A percentile compares a stretch with the other conserved stretches of the same genome.
phyloP scores from a whole-genome alignment of 768 basidiomycete species.

The Boletus rex-veris region DNA sequence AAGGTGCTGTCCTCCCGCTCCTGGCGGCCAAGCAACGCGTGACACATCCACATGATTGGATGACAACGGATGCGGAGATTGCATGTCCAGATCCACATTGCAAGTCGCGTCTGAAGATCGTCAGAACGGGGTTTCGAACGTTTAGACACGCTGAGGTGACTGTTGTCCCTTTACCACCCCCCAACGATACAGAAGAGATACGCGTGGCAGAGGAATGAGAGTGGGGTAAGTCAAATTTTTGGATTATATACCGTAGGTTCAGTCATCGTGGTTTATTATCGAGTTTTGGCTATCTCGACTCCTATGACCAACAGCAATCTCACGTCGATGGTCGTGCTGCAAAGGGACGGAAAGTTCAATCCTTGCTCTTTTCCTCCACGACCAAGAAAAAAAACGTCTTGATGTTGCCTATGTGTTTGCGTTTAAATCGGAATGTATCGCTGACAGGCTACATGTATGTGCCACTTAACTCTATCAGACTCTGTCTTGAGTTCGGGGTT shows the following conservation, averaged over 20 bases:
- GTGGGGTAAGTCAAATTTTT: neutral
- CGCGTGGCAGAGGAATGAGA: neutral
- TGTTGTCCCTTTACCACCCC: constrained; percentile 35
- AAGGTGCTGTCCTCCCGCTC: constrained; percentile 62
- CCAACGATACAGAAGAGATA: neutral
- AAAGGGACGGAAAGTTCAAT: too few relatives aligned
- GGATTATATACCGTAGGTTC: too few relatives aligned
- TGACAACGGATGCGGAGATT: constrained; percentile 60
- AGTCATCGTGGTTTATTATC: neutral
- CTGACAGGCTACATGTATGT: too few relatives aligned
- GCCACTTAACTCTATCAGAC: too few relatives aligned
- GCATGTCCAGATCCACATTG: constrained; percentile 70
- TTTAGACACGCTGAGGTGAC: constrained; percentile 58
- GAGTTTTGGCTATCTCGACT: too few relatives aligned
- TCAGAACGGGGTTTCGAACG: constrained; percentile 45
- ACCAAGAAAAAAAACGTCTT: too few relatives aligned
- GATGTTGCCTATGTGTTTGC: too few relatives aligned
- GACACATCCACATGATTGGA: constrained; percentile 59
- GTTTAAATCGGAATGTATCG: too few relatives aligned
- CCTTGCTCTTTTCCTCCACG: too few relatives aligned
- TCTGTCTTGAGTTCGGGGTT: too few relatives aligned
- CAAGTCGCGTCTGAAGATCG: constrained; percentile 51
- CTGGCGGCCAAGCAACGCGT: constrained; percentile 63
- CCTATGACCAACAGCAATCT: too few relatives aligned
- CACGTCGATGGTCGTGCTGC: too few relatives aligned